These are phyloP conservation scores for Penicillium concentricum DNA, from an alignment of 2,329 filamentous ascomycete species.

Conservation along the genomic window DNA sequence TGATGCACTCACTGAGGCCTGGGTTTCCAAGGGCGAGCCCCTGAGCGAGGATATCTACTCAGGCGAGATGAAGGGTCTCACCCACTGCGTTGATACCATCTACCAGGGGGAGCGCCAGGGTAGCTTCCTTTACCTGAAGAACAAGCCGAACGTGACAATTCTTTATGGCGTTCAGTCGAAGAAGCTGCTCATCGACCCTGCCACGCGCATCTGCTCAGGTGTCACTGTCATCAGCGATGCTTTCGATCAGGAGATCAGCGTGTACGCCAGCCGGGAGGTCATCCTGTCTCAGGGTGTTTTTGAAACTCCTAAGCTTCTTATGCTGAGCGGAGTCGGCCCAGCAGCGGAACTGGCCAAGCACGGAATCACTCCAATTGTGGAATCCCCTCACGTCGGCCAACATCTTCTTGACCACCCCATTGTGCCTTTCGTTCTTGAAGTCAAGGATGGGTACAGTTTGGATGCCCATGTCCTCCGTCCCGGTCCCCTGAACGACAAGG, in stretches of 20 bases:
- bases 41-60: slow-evolving; percentile 56
- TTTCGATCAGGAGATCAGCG: slow-evolving; percentile 41
- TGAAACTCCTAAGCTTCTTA: slow-evolving; percentile 53
- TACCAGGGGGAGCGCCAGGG: slow-evolving; percentile 55
- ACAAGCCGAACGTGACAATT: slow-evolving; percentile 55
- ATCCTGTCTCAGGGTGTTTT: slow-evolving; percentile 52
- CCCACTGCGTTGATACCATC: slow-evolving; percentile 54
- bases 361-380: slow-evolving; percentile 32
- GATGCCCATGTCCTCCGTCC: slow-evolving; percentile 41
- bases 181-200: slow-evolving; percentile 50
- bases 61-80: slow-evolving; percentile 54
- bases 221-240: slow-evolving; percentile 47
- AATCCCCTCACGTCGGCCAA: slow-evolving; percentile 28
- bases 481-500: slow-evolving; percentile 34
- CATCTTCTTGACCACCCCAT: slow-evolving; percentile 39
- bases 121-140: slow-evolving; percentile 51
- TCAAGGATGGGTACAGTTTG: slow-evolving; percentile 44
- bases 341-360: slow-evolving; percentile 21
- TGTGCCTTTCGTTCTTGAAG: slow-evolving; percentile 40
- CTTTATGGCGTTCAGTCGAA: slow-evolving; percentile 51
- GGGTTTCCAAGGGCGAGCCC: slow-evolving; percentile 52
- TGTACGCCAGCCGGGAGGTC: slow-evolving; percentile 50
- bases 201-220: slow-evolving; percentile 40
- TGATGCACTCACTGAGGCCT: slow-evolving; percentile 46
- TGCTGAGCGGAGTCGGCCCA: slow-evolving; percentile 51